Evolutionary conservation across 305 asterid species (phyloP).

Genomic region (Plantago rigida): DNA sequence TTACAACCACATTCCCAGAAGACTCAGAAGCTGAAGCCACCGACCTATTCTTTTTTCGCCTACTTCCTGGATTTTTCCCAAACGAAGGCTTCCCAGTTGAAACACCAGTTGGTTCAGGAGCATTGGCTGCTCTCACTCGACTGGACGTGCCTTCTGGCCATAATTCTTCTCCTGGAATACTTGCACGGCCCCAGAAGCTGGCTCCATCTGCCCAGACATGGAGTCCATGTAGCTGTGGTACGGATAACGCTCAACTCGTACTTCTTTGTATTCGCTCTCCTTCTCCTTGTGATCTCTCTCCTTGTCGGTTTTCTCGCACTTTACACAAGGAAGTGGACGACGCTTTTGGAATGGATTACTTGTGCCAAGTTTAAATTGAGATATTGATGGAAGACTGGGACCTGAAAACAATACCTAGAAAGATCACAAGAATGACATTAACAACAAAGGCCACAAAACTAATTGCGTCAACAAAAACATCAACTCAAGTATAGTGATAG

Average conservation of each 20-base stretch:
- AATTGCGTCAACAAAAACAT: too few species aligned
- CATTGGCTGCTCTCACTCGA: conserved; percentile 72
- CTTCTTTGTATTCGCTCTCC: conserved; percentile 34
- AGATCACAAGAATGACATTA: conserved; percentile 14
- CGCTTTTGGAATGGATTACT: conserved; percentile 30
- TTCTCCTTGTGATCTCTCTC: conserved; percentile 35
- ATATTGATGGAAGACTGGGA: conserved; percentile 32
- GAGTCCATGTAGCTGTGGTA: conserved; percentile 83
- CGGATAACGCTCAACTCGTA: conserved; percentile 67
- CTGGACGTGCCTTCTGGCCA: conserved; percentile 97
- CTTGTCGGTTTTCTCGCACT: conserved; percentile 60
- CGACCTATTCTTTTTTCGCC: conserved; percentile 58
- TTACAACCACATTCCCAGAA: conserved; percentile 31
- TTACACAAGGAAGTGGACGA: conserved; percentile 41
- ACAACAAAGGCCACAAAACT: too few species aligned
- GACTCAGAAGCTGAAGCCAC: conserved; percentile 38
- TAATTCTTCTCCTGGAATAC: conserved; percentile 73
- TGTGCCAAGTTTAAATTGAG: conserved; percentile 32
- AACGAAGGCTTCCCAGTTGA: conserved; percentile 74
- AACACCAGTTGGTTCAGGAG: conserved; percentile 74
- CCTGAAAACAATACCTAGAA: conserved; percentile 44
- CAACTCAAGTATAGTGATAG: too few species aligned
- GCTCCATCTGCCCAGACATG: conserved; percentile 85
- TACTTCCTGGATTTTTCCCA: conserved; percentile 86
- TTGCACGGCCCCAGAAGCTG: conserved; percentile 98